phyloP scores from a whole-genome alignment of 164 flowering plant species.

The Aristolochia fimbriata region DNA sequence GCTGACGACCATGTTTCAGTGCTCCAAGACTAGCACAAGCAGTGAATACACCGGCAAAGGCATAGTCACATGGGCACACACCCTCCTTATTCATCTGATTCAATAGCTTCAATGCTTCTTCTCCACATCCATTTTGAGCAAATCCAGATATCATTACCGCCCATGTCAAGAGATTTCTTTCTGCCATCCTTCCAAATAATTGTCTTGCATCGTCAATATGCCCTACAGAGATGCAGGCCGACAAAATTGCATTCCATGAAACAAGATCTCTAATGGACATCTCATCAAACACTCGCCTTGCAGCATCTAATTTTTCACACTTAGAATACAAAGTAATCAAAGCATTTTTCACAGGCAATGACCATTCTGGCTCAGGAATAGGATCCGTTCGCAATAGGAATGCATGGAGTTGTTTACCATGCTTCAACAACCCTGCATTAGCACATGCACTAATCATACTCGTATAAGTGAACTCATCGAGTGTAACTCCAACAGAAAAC shows the following conservation, averaged over 20 bases:
- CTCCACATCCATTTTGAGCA: conserved; percentile 61
- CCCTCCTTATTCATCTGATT: conserved; percentile 46
- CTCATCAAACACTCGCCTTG: conserved; percentile 28
- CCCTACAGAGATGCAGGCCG: conserved; percentile 30
- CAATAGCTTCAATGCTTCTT: conserved; percentile 61
- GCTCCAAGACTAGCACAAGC: conserved; percentile 70
- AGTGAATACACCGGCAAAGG: conserved; percentile 61
- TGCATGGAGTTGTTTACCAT: conserved; percentile 44
- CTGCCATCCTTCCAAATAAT: conserved; percentile 30
- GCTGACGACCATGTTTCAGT: conserved; percentile 58
- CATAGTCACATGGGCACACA: conserved; percentile 58
- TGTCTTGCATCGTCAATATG: conserved; percentile 24
- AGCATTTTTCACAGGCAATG: conserved; percentile 37
- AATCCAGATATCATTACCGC: conserved; percentile 50
- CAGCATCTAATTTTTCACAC: conserved; percentile 29
- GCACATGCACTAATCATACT: conserved; percentile 45
- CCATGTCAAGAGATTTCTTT: conserved; percentile 36
- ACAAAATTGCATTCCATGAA: conserved; percentile 47
- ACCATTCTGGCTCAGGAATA: conserved; percentile 9
- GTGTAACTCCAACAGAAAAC: conserved; percentile 20
- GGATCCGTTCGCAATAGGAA: conserved; percentile 27
- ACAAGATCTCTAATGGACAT: conserved; percentile 34
- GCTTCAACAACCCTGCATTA: conserved; percentile 21
- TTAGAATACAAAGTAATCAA: conserved; percentile 41
- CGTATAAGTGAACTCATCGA: conserved; percentile 46